Base-by-base conservation (phyloP, 163 green algal species). In the Scenedesmus sp. region DNA sequence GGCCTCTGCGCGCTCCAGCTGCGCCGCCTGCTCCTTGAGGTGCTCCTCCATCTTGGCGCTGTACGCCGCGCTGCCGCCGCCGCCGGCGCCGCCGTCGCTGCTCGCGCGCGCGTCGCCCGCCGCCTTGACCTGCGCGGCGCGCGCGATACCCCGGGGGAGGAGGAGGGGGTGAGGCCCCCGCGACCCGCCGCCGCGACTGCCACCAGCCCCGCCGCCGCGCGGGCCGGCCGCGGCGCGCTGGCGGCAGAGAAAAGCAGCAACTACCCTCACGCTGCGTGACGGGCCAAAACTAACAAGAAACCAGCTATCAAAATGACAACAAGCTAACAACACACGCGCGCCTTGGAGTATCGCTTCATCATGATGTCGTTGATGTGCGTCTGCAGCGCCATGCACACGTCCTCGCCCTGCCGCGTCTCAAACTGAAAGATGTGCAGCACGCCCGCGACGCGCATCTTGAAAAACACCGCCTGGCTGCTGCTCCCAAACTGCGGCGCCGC, bases 321-420 rank as follows among this genome's bases (percentile, higher is more conserved):
- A n/a, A n/a, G n/a, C n/a, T n/a, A n/a, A n/a, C n/a, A n/a, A n/a
- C n/a, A n/a, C n/a, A n/a, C n/a, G n/a, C n/a, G 14, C n/a, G 82
- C 87, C 85, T 94, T 94, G 36, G 84, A 89, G 75, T 93, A 97
- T 39, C 94, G 85, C 88, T 97, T 97, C 90, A 97, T 96, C 93
- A 97, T 97, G 81, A 97, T 94, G 88, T 99, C 96, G 79, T 98
- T 98, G 90, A 99, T 99, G 88, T 99, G 96, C 14, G 95, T 98
- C 87, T 99, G 96, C 72, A 99, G 86, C 54, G 96, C 95, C 87
- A 98, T 93, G 92, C 96, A 99, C 71, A 99, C 98, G 80, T 99
- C 95, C 86, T 99, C 96, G 22, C 96, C 96, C 84, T 77, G 64
- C 51, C 75, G 84, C 17, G 93, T 98, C 81, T 98, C 95, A 89